Conservation (phyloP, 2,329 filamentous ascomycete species). For the Aspergillus sp. region DNA sequence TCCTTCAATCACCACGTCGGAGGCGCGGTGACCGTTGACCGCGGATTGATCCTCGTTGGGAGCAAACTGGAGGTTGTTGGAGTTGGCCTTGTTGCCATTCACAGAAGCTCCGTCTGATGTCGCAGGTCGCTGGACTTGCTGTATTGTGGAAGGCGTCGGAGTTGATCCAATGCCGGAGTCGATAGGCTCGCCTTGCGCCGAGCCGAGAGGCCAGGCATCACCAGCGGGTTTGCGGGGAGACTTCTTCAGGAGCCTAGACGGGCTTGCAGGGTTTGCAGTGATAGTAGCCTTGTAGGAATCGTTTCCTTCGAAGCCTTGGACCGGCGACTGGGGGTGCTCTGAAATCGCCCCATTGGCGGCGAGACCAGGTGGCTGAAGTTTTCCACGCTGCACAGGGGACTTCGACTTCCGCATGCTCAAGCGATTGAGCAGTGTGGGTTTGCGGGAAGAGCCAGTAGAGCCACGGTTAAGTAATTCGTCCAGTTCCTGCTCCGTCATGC, state of each 20-base stretch:
- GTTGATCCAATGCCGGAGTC: slow-evolving; percentile 5
- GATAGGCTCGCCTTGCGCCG: slow-evolving; percentile 14
- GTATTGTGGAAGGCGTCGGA: neutral
- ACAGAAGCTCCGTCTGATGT: slow-evolving; percentile 22
- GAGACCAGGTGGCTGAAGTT: slow-evolving; percentile 58
- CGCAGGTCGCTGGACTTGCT: slow-evolving; percentile 12
- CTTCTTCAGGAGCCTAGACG: slow-evolving; percentile 37
- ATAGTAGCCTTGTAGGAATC: slow-evolving; percentile 21
- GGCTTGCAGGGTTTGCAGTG: slow-evolving; percentile 23
- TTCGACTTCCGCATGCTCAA: slow-evolving; percentile 37
- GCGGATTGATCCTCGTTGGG: neutral
- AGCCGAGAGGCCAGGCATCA: slow-evolving; percentile 34
- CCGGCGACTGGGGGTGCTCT: slow-evolving; percentile 24
- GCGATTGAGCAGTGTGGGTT: slow-evolving; percentile 38
- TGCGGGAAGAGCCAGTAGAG: slow-evolving; percentile 33
- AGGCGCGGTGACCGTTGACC: slow-evolving; percentile 16
- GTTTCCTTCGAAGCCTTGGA: neutral
- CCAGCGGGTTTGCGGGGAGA: slow-evolving; percentile 26
- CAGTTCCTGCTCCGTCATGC: slow-evolving; percentile 51
- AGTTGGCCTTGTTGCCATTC: slow-evolving; percentile 13
- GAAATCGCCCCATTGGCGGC: slow-evolving; percentile 5
- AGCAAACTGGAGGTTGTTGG: neutral
- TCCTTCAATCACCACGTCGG: slow-evolving; percentile 40
- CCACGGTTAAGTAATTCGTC: slow-evolving; percentile 41
- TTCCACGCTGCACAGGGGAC: slow-evolving; percentile 34